Base-by-base conservation (phyloP, 2,329 filamentous ascomycete genomes). In the Cladorrhinum sp. region DNA sequence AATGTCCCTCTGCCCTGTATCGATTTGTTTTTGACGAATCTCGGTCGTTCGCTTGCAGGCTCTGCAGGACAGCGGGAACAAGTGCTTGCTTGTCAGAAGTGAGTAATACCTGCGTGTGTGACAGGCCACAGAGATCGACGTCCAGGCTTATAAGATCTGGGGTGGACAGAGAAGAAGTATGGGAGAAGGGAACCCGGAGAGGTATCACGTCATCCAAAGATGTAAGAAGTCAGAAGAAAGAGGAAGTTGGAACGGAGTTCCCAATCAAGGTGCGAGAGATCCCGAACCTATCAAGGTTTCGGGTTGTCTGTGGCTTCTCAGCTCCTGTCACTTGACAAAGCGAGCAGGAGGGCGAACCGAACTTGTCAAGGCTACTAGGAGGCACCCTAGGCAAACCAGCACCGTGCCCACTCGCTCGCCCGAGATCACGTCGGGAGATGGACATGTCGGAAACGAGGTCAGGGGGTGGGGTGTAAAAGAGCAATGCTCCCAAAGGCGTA, bases 321-420 rank as follows among this genome's bases (percentile, higher is more conserved):
- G 63, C 63, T 66, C 50, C 59, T 27, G 63, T 69, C 66, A 67
- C 68, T 69, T 67, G 66, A 69, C 66, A 57, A 59, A 66, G 61
- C 55, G 45, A 63, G 62, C 61, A 60, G 56, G 60, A 61, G 59
- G 64, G 55, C 62, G 58, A 64, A 62, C 60, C 64, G 57, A 55
- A 55, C 38, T 56, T 56, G 38, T 48, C 53, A 25, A 24, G 13
- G 16, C 36, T 18, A 59, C 55, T 64, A 53, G 62, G 59, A 58
- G 41, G n/a, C n/a, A 64, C 64, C 60, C 67, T 62, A 64, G 45
- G 59, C 60, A 54, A 60, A 62, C 62, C 57, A 60, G 56, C 54
- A 65, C 58, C 62, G 62, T 59, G 59, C 55, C 38, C 41, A 45
- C 41, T 22, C n/a, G 18, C 41, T n/a, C 41, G 41, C 16, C 10